Conservation (phyloP, 306 rosid genomes). For the Castanospermum australe region DNA sequence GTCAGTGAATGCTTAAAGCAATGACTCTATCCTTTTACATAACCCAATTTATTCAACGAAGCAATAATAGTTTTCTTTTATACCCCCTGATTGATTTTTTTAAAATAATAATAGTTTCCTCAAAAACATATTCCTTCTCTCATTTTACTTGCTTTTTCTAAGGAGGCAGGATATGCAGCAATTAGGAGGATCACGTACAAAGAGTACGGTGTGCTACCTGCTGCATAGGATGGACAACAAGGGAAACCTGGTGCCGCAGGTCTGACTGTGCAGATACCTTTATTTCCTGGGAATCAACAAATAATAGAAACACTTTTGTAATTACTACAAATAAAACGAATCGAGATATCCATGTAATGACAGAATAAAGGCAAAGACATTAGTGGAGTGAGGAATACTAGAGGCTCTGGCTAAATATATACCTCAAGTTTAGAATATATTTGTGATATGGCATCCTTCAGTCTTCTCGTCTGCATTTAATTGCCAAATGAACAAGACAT, state of each 20-base stretch:
- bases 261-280: conserved; percentile 76
- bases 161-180: conserved; percentile 13
- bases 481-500: conserved; percentile 25
- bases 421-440: conserved; percentile 93
- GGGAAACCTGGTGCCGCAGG: conserved; percentile 88
- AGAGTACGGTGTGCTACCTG: conserved; percentile 56
- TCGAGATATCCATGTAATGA: not conserved
- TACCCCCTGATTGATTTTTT: not conserved
- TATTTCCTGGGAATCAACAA: conserved; percentile 61
- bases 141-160: not conserved
- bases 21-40: not conserved
- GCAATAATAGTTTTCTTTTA: not conserved
- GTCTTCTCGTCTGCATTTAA: conserved; percentile 67
- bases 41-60: not conserved
- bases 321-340: not conserved
- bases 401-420: conserved; percentile 17
- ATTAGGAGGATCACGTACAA: not conserved
- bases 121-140: not conserved
- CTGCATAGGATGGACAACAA: conserved; percentile 95
- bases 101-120: conserved; percentile 5
- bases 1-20: not conserved
- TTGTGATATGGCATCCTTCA: conserved; percentile 93
- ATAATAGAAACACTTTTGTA: not conserved
- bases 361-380: not conserved
- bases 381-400: not conserved